phyloP scores from a whole-genome alignment of 2,329 filamentous ascomycete species.

The Neonectria ditissima region DNA sequence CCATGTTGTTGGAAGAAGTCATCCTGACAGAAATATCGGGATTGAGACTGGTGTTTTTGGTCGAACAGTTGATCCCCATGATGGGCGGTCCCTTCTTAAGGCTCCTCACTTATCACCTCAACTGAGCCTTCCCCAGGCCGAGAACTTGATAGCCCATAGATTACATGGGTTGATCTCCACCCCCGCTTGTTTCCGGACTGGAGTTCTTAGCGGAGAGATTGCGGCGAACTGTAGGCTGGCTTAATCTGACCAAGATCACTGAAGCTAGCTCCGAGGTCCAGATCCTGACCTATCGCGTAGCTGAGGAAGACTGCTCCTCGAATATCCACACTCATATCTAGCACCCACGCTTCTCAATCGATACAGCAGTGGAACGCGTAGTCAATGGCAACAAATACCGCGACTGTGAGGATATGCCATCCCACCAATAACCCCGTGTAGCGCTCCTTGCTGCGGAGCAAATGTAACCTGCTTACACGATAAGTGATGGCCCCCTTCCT shows the following conservation, averaged over 20 bases:
- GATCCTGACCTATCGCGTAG: not conserved
- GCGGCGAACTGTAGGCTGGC: not conserved
- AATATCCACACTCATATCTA: not conserved
- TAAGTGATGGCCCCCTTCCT: not conserved
- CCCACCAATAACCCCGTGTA: not conserved
- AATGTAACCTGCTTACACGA: not conserved
- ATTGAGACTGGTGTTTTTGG: not conserved
- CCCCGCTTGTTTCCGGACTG: not conserved
- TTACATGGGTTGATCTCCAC: not conserved
- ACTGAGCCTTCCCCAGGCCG: not conserved
- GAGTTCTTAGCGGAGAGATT: not conserved
- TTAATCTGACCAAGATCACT: not conserved
- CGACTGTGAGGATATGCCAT: not conserved
- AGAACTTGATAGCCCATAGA: not conserved
- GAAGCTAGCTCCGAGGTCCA: not conserved
- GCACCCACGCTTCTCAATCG: too few relatives aligned
- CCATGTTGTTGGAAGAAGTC: not conserved
- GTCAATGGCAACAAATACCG: not conserved
- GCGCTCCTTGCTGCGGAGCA: not conserved
- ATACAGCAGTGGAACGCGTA: not conserved
- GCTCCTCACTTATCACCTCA: not conserved
- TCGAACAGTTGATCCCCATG: not conserved
- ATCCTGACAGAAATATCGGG: not conserved
- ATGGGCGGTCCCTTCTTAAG: not conserved
- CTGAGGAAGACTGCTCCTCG: not conserved